A percentile compares a stretch with the other conserved stretches of the same genome.
These are phyloP conservation scores for Barbarea vulgaris DNA, from an alignment of 345 rosid species.

Conservation along the genomic window DNA sequence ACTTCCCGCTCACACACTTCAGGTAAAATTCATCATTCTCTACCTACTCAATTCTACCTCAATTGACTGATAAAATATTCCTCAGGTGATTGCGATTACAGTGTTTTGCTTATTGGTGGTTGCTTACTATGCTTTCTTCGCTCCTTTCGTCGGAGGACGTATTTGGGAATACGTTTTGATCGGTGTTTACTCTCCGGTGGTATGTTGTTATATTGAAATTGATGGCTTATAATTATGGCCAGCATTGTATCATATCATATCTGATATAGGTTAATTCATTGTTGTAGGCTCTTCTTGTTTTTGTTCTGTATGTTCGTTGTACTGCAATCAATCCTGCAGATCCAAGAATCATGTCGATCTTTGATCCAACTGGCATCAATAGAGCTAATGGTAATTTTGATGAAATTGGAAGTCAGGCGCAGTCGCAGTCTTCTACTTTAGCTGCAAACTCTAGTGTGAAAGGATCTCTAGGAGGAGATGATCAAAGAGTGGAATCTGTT, in stretches of 20 bases:
- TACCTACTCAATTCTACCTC: not conserved
- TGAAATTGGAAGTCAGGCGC: slow-evolving; percentile 58
- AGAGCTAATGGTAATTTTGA: slow-evolving; percentile 47
- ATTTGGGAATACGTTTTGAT: slow-evolving; percentile 74
- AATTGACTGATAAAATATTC: slow-evolving; percentile 13
- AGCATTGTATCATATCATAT: slow-evolving; percentile 38
- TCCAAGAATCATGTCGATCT: slow-evolving; percentile 91
- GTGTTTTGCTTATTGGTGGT: slow-evolving; percentile 89
- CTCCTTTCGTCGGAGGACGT: slow-evolving; percentile 88
- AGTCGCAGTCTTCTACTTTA: slow-evolving; percentile 63
- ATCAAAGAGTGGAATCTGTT: slow-evolving; percentile 43
- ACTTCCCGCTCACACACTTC: slow-evolving; percentile 90
- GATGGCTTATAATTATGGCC: not conserved
- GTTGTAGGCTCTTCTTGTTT: slow-evolving; percentile 80
- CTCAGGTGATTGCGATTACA: slow-evolving; percentile 87
- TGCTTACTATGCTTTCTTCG: slow-evolving; percentile 91
- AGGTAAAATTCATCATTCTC: slow-evolving; percentile 47
- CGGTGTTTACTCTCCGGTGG: slow-evolving; percentile 84
- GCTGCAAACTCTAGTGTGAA: slow-evolving; percentile 64
- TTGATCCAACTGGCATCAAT: slow-evolving; percentile 40
- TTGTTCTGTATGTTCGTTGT: slow-evolving; percentile 87
- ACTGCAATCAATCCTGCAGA: slow-evolving; percentile 97
- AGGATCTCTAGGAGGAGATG: slow-evolving; percentile 63
- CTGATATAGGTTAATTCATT: not conserved
- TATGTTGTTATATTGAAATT: slow-evolving; percentile 41